Percentiles rank a stretch among this genome's conserved stretches.
Conservation (phyloP, 495 filamentous ascomycete species). For the Annulohypoxylon nitens region DNA sequence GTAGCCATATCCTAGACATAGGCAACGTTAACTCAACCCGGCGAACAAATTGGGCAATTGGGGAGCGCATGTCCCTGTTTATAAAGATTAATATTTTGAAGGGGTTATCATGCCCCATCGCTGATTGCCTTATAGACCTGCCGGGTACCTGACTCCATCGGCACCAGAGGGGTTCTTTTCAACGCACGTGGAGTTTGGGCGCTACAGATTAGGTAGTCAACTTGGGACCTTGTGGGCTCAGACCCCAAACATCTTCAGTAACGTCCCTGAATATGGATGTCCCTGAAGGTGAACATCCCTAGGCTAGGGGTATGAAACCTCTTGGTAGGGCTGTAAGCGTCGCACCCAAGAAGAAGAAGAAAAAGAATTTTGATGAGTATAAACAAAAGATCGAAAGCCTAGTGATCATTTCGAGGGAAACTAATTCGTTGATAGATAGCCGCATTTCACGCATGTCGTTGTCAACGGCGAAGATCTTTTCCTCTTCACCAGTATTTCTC, state of each 20-base stretch:
- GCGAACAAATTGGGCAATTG: neutral
- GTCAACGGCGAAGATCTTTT: constrained; percentile 41
- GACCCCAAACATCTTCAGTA: constrained; percentile 4
- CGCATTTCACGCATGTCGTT: constrained; percentile 35
- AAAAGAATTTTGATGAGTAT: neutral
- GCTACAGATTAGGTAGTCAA: constrained; percentile 22
- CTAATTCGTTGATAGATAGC: constrained; percentile 11
- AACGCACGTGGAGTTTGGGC: constrained; percentile 12
- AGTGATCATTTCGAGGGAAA: neutral
- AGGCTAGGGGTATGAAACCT: constrained; percentile 9
- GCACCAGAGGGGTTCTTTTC: constrained; percentile 5
- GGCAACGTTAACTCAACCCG: constrained; percentile 7
- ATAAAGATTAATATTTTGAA: constrained; percentile 9
- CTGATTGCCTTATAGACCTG: neutral
- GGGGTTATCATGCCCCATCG: constrained; percentile 3
- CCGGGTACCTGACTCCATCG: constrained; percentile 16
- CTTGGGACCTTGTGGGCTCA: neutral
- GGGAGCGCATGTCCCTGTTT: neutral
- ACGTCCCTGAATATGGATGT: neutral
- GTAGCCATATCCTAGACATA: neutral
- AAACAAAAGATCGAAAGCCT: neutral
- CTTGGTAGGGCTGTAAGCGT: neutral
- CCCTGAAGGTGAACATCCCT: neutral
- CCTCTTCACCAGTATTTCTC: constrained; percentile 33
- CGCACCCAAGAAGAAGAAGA: neutral